phyloP scores from a whole-genome alignment of 495 filamentous ascomycete species.

The Neurospora africana region DNA sequence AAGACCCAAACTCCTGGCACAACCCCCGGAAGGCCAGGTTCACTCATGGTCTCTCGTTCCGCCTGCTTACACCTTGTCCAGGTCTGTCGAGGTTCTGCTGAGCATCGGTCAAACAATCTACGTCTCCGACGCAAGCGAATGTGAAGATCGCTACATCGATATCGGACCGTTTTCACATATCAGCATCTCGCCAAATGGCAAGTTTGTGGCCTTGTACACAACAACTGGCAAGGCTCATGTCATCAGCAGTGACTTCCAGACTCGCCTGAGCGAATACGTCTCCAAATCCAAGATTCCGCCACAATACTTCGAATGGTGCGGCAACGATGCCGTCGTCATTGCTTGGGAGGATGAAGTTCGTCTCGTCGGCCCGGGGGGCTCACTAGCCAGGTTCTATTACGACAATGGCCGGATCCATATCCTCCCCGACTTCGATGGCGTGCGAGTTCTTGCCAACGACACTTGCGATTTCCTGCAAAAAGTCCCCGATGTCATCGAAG shows the following conservation, averaged over 20 bases:
- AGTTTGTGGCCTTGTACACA: slow-evolving; percentile 78
- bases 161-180: slow-evolving; percentile 89
- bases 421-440: slow-evolving; percentile 82
- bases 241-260: slow-evolving; percentile 88
- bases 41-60: slow-evolving; percentile 86
- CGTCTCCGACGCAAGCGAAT: slow-evolving; percentile 76
- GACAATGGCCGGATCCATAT: slow-evolving; percentile 77
- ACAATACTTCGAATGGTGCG: slow-evolving; percentile 88
- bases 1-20: slow-evolving; percentile 69
- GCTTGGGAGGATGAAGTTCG: slow-evolving; percentile 99
- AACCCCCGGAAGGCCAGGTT: slow-evolving; percentile 66
- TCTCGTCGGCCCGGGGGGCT: slow-evolving; percentile 74
- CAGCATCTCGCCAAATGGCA: slow-evolving; percentile 80
- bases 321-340: slow-evolving; percentile 85
- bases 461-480: slow-evolving; percentile 92
- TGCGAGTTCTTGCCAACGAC: slow-evolving; percentile 79
- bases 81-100: slow-evolving; percentile 86
- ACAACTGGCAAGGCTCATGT: slow-evolving; percentile 81
- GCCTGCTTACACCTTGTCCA: slow-evolving; percentile 81
- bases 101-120: slow-evolving; percentile 79
- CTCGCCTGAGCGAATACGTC: slow-evolving; percentile 83
- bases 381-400: slow-evolving; percentile 75
- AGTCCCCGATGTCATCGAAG: slow-evolving; percentile 76
- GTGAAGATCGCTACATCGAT: slow-evolving; percentile 79
- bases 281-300: slow-evolving; percentile 76